Base-by-base conservation (phyloP, 2,329 filamentous ascomycete species). In the Phaeosphaeriaceae sp. region DNA sequence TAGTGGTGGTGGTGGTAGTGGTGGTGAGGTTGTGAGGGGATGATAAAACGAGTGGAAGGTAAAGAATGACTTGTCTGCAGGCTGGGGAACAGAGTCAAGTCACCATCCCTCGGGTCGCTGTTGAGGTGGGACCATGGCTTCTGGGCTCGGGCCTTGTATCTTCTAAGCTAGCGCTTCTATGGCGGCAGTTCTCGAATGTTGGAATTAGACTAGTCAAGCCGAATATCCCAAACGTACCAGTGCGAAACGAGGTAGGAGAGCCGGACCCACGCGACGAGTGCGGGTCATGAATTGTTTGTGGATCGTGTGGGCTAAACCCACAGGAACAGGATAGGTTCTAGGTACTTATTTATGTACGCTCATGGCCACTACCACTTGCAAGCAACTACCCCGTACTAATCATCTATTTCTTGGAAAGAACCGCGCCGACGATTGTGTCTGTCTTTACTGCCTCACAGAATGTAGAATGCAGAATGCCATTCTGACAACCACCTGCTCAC, bases 101-200 rank as follows among this genome's bases (percentile, higher is more conserved):
- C n/a, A n/a, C n/a, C n/a, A n/a, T 40, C 20, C 39, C 48, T 53
- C 48, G 46, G 42, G 33, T 42, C 40, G 54, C 44, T 56, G 57
- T 55, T 55, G 52, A 37, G n/a, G 46, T 49, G 49, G 45, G 52
- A 52, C 46, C 41, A 39, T 43, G 40, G 47, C 41, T 50, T 50
- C 35, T 35, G 42, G 32, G 30, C n/a, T n/a, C n/a, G n/a, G n/a
- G n/a, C n/a, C n/a, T n/a, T n/a, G n/a, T n/a, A n/a, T n/a, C n/a
- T n/a, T n/a, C 52, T 35, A 30, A 33, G 36, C 46, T 42, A 43
- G 50, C 40, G 48, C 44, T 53, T 50, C 54, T 54, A 56, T 56
- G 56, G n/a, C 57, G 33, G 37, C 48, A 36, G 39, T 61, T 61
- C 59, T 62, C 50, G 52, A 63, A 58, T 42, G 34, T 51, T 42